Evolutionary conservation across 73 alveolate species (phyloP).

Genomic region (Diophrys sp.): DNA sequence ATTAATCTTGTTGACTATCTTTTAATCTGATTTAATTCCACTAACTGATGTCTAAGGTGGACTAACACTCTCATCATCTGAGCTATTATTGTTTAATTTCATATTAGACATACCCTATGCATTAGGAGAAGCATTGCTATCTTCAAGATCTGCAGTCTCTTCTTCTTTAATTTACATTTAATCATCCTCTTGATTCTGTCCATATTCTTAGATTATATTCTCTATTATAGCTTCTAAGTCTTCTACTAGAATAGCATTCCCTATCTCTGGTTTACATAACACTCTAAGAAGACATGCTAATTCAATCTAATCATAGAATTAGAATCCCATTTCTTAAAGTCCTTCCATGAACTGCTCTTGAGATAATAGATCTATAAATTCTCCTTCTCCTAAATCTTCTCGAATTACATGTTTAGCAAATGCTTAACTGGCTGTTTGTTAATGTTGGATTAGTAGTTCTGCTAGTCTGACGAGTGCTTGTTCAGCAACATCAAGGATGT

Average conservation of each 20-base stretch:
- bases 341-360: not conserved
- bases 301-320: not conserved
- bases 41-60: no score
- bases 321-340: not conserved
- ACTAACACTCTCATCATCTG: no score
- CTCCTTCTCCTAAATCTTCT: not conserved
- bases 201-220: not conserved
- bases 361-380: not conserved
- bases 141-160: no score
- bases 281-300: not conserved
- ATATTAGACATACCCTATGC: no score
- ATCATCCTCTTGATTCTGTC: no score
- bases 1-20: no score
- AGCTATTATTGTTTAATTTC: no score
- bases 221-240: not conserved
- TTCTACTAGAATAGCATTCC: not conserved
- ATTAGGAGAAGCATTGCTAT: no score
- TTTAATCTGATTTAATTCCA: no score
- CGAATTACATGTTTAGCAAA: not conserved
- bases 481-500: not conserved
- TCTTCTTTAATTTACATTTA: no score
- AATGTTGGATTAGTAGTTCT: not conserved
- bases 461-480: not conserved
- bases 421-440: not conserved
- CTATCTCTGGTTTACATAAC: not conserved